Evolutionary conservation across 2,329 filamentous ascomycete genomes (phyloP), one percentile per base, ranked within the genome.

Genomic region (Hirsutella minnesotensis): DNA sequence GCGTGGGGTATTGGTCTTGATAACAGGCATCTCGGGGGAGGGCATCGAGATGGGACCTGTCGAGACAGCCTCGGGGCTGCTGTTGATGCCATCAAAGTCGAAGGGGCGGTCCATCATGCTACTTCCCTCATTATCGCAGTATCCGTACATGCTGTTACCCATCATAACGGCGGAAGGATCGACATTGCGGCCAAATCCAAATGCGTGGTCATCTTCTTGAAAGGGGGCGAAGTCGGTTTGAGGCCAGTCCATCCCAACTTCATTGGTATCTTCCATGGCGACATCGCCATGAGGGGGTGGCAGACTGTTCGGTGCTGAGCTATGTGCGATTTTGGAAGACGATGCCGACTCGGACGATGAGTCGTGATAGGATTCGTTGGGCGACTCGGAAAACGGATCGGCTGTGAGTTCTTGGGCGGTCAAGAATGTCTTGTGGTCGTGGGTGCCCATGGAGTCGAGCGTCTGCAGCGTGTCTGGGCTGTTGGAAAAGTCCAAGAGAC

Each of bases 21-120:
- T 61, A 22, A 53, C 61, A 27, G 63, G 59, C 62, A 68, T 70
- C 38, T 53, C 55, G n/a, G 63, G 62, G 7, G 67, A 72, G 9
- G 65, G 61, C 48, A 69, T 65, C 43, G 63, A 55, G 9, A 47
- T 41, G 30, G 48, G 55, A 13, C 45, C 47, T 10, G 44, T 49
- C 29, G 48, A 52, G 13, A 53, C 39, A 9, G 60, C 63, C 44
- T 66, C 69, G 5, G 77, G 75, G 46, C 75, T 81, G 50, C 69
- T 77, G 2, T 73, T 70, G 9, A 71, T 70, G 50, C 73, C 76
- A 15, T 73, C 70, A 53, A 81, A 79, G 49, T 77, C 72, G 50
- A 79, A 76, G 39, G 67, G 61, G 38, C 63, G 61, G 41, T 70
- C 63, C 63, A 72, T 68, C 41, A 65, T 65, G 49, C 64, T 63